Evolutionary conservation across 2,329 filamentous ascomycete genomes (phyloP).

Genomic region (Penicillium frequentans): DNA sequence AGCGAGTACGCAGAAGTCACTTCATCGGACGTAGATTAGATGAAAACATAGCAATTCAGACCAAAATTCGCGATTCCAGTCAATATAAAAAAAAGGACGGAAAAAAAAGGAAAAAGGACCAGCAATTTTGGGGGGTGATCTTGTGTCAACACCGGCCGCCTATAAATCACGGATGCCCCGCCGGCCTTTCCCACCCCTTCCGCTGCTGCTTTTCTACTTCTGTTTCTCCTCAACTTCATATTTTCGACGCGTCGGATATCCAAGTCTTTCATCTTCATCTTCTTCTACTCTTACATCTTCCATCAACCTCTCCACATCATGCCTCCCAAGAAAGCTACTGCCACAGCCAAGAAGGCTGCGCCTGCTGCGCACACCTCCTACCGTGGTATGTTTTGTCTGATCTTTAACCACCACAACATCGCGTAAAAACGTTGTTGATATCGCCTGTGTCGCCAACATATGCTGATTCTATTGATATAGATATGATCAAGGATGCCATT

Average conservation of each 20-base stretch:
- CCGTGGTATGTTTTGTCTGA: slow-evolving; percentile 59
- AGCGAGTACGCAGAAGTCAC: neutral
- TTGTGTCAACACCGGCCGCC: slow-evolving; percentile 42
- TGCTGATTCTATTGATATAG: slow-evolving; percentile 56
- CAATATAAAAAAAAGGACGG: slow-evolving; percentile 1
- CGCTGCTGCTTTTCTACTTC: slow-evolving; percentile 32
- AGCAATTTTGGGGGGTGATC: slow-evolving; percentile 38
- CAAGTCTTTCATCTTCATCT: slow-evolving; percentile 7
- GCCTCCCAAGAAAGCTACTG: slow-evolving; percentile 64
- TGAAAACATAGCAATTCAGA: neutral
- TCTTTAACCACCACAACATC: slow-evolving; percentile 48
- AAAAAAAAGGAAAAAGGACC: slow-evolving; percentile 12
- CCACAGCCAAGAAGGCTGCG: slow-evolving; percentile 60
- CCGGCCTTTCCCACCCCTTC: slow-evolving; percentile 39
- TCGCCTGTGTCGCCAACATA: slow-evolving; percentile 52
- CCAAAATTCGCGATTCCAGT: too few relatives aligned
- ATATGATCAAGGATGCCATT: slow-evolving; percentile 74
- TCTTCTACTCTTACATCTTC: slow-evolving; percentile 14
- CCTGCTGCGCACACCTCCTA: slow-evolving; percentile 63
- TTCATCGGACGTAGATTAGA: neutral
- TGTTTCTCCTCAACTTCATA: slow-evolving; percentile 13
- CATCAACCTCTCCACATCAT: slow-evolving; percentile 44
- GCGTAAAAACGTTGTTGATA: slow-evolving; percentile 39
- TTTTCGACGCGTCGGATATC: slow-evolving; percentile 3
- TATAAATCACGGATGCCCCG: slow-evolving; percentile 46